Conservation (phyloP, 331 rosid species). For the Malus hybrid region DNA sequence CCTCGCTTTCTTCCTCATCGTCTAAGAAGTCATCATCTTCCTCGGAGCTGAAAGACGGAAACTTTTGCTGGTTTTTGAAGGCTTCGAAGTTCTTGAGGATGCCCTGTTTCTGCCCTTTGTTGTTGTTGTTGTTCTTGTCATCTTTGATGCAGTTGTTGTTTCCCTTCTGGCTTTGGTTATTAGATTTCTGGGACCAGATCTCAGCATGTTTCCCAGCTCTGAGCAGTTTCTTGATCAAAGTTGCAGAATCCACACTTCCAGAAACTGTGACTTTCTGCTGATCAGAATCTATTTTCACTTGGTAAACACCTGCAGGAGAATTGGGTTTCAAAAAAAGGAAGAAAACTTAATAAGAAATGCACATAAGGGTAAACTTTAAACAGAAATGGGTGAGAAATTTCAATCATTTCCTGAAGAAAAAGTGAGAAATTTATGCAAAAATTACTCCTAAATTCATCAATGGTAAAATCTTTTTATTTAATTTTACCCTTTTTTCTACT, state of each 20-base stretch:
- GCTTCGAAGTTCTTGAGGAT: constrained; percentile 44
- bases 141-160: constrained; percentile 45
- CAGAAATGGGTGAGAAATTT: background rate
- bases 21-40: constrained; percentile 37
- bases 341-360: background rate
- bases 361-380: background rate
- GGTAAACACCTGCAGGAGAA: constrained; percentile 62
- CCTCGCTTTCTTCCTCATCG: constrained; percentile 50
- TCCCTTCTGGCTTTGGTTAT: constrained; percentile 50
- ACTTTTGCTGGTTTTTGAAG: constrained; percentile 47
- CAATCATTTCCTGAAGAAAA: no score
- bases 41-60: constrained; percentile 40
- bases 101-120: constrained; percentile 42
- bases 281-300: constrained; percentile 66
- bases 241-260: constrained; percentile 64
- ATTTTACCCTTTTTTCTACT: no score
- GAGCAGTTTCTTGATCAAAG: constrained; percentile 60
- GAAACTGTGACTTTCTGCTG: constrained; percentile 81
- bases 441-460: background rate
- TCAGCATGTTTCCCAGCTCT: constrained; percentile 85
- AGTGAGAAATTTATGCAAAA: background rate
- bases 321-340: background rate
- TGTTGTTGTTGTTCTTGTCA: constrained; percentile 28
- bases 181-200: constrained; percentile 56
- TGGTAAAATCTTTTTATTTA: background rate